Base-by-base conservation (phyloP, 495 filamentous ascomycete species). In the Neurospora sp. region DNA sequence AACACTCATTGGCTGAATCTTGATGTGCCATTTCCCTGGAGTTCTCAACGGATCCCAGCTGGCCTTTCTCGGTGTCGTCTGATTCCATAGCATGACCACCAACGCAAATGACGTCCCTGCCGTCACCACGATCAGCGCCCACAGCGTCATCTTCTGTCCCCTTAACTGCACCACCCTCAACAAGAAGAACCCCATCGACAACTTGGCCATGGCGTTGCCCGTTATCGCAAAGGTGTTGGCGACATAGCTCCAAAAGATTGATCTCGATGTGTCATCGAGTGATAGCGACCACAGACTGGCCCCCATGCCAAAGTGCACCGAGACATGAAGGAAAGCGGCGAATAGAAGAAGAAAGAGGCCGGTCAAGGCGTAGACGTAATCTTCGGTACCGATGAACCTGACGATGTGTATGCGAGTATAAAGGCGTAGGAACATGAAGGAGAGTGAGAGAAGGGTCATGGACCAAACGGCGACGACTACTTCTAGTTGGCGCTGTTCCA, bases 101-200 rank as follows among this genome's bases (percentile, higher is more conserved):
- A 83, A 74, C 18, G 78, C 75, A 31, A 75, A 42, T 3, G 80
- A 80, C 10, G 81, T 82, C 3, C 76, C 72, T n/a, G 45, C 37
- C 9, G 81, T 83, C 41, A 81, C 70, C 41, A 75, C 68, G 31
- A 82, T 81, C 1, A 82, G 80, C 14, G 75, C 40, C 82, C 81
- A 83, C 2, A 83, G 75, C 14, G 75, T 77, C 31, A 78, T 74
- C 73, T 80, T 83, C 37, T 83, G 81, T 44, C 78, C 77, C n/a
- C 75, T 71, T 40, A 77, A 69, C 72, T 79, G 80, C 1, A 83
- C 81, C 3, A 83, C 81, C 0, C 82, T 79, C n/a, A 83, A 74
- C 14, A 83, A 74, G 40, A 83, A 83, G 31, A 82, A 78, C 1
- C 82, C 82, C 80, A 83, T 82, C 5, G 81, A 82, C 38, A 82